phyloP scores from a whole-genome alignment of 2,329 filamentous ascomycete species.

The Aaosphaeria arxii region DNA sequence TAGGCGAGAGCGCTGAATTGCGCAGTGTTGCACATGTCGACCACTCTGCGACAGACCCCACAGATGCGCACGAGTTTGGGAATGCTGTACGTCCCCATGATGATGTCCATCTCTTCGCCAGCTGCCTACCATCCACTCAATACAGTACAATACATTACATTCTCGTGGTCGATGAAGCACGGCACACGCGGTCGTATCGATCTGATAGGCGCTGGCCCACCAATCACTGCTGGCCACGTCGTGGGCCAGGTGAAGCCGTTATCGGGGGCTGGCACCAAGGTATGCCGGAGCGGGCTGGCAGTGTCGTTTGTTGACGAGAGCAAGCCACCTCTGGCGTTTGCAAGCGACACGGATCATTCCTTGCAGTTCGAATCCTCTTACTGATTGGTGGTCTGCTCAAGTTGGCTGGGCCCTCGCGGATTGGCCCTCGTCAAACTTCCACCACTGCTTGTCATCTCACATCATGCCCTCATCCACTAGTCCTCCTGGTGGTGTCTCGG shows the following conservation, averaged over 20 bases:
- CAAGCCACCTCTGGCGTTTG: conserved; percentile 30
- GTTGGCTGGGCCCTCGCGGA: conserved; percentile 12
- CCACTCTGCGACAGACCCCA: background rate
- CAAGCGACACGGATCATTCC: conserved; percentile 23
- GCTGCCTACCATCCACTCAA: no score
- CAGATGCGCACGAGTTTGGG: no score
- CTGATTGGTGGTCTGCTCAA: conserved; percentile 21
- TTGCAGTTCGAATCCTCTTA: conserved; percentile 24
- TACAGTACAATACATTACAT: no score
- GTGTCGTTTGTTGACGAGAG: conserved; percentile 8
- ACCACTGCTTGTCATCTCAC: background rate
- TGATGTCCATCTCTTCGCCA: no score
- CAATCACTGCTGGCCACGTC: conserved; percentile 39
- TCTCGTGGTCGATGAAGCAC: background rate
- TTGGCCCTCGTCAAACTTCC: background rate
- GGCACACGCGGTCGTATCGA: conserved; percentile 18
- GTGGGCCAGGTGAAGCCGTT: conserved; percentile 32
- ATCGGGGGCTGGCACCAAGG: conserved; percentile 24
- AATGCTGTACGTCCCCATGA: no score
- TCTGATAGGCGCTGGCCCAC: conserved; percentile 22
- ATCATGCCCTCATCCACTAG: background rate
- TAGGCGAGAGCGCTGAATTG: background rate
- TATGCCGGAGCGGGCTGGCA: conserved; percentile 1
- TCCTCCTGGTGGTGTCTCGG: conserved; percentile 6
- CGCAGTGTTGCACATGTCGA: background rate